Conservation (phyloP, 805 yeast species). For the Schwanniomyces yamadae region DNA sequence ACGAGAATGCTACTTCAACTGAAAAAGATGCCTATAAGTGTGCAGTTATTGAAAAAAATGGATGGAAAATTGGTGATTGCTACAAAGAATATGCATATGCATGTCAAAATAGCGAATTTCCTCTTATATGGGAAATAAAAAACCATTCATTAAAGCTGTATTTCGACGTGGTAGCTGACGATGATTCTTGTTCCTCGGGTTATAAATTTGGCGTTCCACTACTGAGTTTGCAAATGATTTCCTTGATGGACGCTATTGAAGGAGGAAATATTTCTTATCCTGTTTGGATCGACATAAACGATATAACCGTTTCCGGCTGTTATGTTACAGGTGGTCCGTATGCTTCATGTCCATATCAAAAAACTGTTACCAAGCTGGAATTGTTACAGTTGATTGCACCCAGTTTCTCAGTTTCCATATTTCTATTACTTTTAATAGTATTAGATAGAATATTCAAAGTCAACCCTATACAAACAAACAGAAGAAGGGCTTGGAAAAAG, state of each 20-base stretch:
- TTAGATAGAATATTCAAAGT: conserved; percentile 52
- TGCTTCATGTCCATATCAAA: conserved; percentile 75
- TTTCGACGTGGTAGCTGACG: conserved; percentile 45
- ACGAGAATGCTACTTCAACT: background rate
- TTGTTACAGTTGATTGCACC: conserved; percentile 68
- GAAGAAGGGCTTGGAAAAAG: conserved; percentile 63
- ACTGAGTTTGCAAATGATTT: conserved; percentile 35
- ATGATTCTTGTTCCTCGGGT: conserved; percentile 32
- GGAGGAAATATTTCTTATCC: conserved; percentile 27
- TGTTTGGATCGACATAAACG: conserved; percentile 82
- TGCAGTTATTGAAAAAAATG: conserved; percentile 37
- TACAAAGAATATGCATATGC: conserved; percentile 49
- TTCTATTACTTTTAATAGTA: conserved; percentile 51
- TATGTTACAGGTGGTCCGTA: conserved; percentile 85
- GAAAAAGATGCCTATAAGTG: conserved; percentile 36
- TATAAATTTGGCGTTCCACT: conserved; percentile 31
- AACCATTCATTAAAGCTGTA: conserved; percentile 32
- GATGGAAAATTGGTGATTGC: conserved; percentile 73
- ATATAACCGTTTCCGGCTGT: conserved; percentile 68
- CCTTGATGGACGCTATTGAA: conserved; percentile 29
- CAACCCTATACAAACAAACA: conserved; percentile 69
- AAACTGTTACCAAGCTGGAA: conserved; percentile 50
- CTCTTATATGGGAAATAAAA: conserved; percentile 46
- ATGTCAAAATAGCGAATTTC: conserved; percentile 48
- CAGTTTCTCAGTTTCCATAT: conserved; percentile 55